Evolutionary conservation across 176 grass and related monocot genomes (phyloP), one percentile per base, ranked within the genome.

Genomic region (Zizania latifolia): DNA sequence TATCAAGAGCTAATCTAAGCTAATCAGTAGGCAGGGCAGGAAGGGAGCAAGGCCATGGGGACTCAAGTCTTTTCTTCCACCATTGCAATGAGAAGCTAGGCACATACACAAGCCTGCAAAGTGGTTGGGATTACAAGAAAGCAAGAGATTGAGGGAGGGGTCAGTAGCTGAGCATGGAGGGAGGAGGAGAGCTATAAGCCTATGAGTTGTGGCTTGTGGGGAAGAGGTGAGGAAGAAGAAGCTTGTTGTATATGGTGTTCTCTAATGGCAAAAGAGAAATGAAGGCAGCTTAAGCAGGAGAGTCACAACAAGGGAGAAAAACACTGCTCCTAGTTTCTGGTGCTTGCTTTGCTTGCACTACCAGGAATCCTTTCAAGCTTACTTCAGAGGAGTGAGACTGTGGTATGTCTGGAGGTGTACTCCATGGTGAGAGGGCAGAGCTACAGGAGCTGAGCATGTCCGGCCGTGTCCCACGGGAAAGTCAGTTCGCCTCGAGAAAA

Each of bases 311-410:
- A 22, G 10, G 22, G 22, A 22, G 10, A 53, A 53, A 53, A 53
- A 51, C 8, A 51, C 17, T 76, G 68, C 57, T n/a, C n/a, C n/a
- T 84, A 88, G 82, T 70, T 81, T 88, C 80, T 57, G 88, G 76
- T 82, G 79, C 79, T 90, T 90, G 87, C 93, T 93, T 97, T 86
- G 90, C 93, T 97, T 97, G 87, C 87, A 97, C 93, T 93, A 86
- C 81, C 93, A 97, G 93, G 90, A 93, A 97, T 90, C 93, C 86
- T 80, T 93, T 90, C 85, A 84, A 97, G 79, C 87, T 77, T 88
- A 86, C 79, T 81, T 64, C 31, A 87, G 75, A 77, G 76, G 68
- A 17, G 77, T 59, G 74, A 70, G 11, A 79, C 37, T 65, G 87
- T 71, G 28, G 34, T 75, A 74, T 90, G 90, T 90, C 87, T 92